Evolutionary conservation across 192 early-diverging fungal genomes (phyloP).

Genomic region (Dispira simplex): DNA sequence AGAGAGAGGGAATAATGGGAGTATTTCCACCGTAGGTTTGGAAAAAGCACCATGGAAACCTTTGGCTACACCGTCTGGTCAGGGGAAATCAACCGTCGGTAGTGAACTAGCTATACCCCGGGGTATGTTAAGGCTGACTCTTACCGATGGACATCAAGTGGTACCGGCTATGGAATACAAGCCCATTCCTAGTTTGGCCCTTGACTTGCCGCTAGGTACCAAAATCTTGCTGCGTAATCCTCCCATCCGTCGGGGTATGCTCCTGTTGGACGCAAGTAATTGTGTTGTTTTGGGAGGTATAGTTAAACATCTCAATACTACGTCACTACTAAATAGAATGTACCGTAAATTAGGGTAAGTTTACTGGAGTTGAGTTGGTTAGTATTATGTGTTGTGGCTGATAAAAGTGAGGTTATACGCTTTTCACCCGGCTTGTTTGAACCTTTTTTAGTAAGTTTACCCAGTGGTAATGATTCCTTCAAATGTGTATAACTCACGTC

Average conservation of each 20-base stretch:
- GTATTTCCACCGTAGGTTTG: neutral
- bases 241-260: neutral
- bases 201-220: neutral
- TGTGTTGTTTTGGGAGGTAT: neutral
- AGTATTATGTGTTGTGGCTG: neutral
- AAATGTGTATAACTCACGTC: neutral
- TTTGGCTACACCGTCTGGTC: neutral
- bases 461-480: neutral
- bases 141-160: neutral
- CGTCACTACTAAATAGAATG: neutral
- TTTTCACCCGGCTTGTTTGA: neutral
- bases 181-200: neutral
- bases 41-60: neutral
- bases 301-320: neutral
- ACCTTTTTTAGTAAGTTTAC: neutral
- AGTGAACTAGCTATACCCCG: neutral
- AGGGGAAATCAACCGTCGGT: neutral
- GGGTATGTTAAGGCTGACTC: neutral
- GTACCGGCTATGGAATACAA: conserved; percentile 4
- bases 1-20: neutral
- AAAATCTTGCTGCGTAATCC: neutral
- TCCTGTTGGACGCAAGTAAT: neutral
- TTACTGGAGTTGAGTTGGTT: neutral
- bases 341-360: conserved; percentile 5
- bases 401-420: neutral